Evolutionary conservation across 306 rosid species (phyloP).

Genomic region (Elaeagnus macrophylla): DNA sequence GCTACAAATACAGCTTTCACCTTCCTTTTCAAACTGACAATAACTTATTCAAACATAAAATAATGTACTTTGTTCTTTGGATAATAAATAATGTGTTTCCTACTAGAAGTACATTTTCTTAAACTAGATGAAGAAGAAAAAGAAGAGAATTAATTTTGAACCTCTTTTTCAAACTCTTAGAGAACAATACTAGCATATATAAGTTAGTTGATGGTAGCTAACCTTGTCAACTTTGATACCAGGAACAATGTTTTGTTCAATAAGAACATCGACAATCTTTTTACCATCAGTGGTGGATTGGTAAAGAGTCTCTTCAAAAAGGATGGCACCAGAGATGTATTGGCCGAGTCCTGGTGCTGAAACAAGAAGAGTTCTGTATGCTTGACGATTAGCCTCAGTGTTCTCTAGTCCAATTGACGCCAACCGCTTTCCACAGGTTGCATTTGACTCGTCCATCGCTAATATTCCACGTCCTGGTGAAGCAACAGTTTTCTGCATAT

Average conservation of each 20-base stretch:
- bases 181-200: no score
- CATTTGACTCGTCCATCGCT: constrained; percentile 96
- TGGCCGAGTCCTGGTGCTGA: constrained; percentile 63
- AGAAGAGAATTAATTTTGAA: no score
- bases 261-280: constrained; percentile 71
- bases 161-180: no score
- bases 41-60: no score
- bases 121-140: no score
- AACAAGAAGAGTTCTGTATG: constrained; percentile 76
- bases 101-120: no score
- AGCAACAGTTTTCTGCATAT: constrained; percentile 68
- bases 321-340: constrained; percentile 81
- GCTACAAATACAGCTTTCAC: no score
- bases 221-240: constrained; percentile 94
- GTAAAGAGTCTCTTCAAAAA: constrained; percentile 92
- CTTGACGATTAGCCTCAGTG: constrained; percentile 90
- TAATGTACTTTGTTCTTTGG: no score
- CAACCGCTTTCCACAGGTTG: constrained; percentile 85
- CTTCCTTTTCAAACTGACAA: no score
- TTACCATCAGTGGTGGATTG: constrained; percentile 75
- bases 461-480: constrained; percentile 88
- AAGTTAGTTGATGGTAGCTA: not conserved
- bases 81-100: no score
- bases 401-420: constrained; percentile 91
- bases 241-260: constrained; percentile 60